Base-by-base conservation (phyloP, 2,329 filamentous ascomycete species). In the Achaetomium macrosporum region DNA sequence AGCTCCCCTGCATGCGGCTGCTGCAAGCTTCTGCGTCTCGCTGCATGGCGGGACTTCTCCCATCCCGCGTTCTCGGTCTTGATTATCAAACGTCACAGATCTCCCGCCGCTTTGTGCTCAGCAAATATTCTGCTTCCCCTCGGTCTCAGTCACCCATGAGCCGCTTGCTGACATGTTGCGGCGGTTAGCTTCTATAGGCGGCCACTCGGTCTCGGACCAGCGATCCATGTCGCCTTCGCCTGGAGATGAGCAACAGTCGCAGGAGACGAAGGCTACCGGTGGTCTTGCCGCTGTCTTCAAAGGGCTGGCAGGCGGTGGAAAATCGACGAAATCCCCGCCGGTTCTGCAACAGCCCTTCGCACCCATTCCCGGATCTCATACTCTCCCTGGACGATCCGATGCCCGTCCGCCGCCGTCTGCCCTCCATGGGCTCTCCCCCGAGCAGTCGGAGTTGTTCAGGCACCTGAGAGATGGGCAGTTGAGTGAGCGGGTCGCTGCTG, bases 261-360 rank as follows among this genome's bases (percentile, higher is more conserved):
- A 76, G 62, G 81, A 85, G 65, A 71, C 77, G 53, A 78, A 74
- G 69, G 75, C 70, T 63, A 67, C 73, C 39, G 73, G 81, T 57
- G 80, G 79, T 60, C 73, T 85, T 61, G 81, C 79, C 61, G 78
- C 79, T 60, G 81, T 85, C 56, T 81, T 85, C 65, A 83, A 82
- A 63, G 81, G 78, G 60, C 70, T 85, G 61, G 77, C 82, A 45
- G 75, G 75, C 61, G 74, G 73, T 53, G 46, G 47, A 8, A 82
- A 76, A 66, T 69, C 76, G 53, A 73, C 73, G 42, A 83, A 78
- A 61, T 75, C 77, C 19, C 71, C 74, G 45, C 70, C 73, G 5
- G 69, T 72, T 41, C 66, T 71, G 56, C 67, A 73, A 55, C 68
- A 74, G 48, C 71, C 71, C 50, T 63, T 65, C 51, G 50, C 65